Evolutionary conservation across 495 filamentous ascomycete genomes (phyloP).

Genomic region (Elaphomyces granulatus): DNA sequence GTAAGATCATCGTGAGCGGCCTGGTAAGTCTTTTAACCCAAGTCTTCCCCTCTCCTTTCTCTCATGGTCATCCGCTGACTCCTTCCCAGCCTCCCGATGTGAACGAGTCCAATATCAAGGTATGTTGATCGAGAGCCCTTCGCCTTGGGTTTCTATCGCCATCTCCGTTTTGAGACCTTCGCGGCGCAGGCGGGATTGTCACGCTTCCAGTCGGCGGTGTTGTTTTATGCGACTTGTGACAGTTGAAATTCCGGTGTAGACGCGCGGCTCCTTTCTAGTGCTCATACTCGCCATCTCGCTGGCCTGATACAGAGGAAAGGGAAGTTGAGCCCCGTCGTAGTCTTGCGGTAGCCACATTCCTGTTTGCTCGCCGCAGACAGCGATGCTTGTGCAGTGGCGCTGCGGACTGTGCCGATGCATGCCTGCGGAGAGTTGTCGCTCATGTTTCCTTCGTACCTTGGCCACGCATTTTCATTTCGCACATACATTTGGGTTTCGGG

Average conservation of each 20-base stretch:
- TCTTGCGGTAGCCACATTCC: conserved; percentile 20
- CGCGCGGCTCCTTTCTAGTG: conserved; percentile 26
- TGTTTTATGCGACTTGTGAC: conserved; percentile 15
- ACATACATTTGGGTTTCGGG: conserved; percentile 15
- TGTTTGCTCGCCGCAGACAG: conserved; percentile 2
- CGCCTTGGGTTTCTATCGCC: conserved; percentile 42
- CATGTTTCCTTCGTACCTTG: conserved; percentile 12
- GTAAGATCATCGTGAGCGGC: conserved; percentile 96
- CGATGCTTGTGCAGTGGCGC: conserved; percentile 12
- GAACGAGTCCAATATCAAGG: conserved; percentile 91
- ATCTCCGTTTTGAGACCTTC: conserved; percentile 32
- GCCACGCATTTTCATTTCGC: conserved; percentile 7
- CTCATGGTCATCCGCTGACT: conserved; percentile 31
- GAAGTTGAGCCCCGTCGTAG: conserved; percentile 34
- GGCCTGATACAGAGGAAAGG: conserved; percentile 22
- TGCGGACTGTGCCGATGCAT: conserved; percentile 26
- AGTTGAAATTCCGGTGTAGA: conserved; percentile 19
- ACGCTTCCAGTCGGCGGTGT: conserved; percentile 21
- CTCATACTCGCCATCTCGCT: conserved; percentile 17
- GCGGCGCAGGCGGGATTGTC: conserved; percentile 27
- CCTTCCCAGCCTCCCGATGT: conserved; percentile 72
- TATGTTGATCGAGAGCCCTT: conserved; percentile 72
- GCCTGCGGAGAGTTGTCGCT: conserved; percentile 16
- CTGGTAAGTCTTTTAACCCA: conserved; percentile 51
- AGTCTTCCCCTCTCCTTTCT: not conserved